Evolutionary conservation across 2,329 filamentous ascomycete genomes (phyloP).

Genomic region (Orbilia brochopaga): DNA sequence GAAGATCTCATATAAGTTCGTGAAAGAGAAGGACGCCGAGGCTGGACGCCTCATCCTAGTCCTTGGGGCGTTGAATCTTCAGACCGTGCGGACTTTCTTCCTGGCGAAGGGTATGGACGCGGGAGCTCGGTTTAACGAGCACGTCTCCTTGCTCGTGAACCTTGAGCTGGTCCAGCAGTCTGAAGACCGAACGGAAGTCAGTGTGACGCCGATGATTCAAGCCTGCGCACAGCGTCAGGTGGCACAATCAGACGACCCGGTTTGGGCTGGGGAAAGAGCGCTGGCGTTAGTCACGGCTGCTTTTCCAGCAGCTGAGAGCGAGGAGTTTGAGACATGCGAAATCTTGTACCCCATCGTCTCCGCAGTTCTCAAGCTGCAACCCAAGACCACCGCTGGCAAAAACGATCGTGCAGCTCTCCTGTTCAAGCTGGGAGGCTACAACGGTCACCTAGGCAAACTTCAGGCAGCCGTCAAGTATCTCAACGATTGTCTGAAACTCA

Average conservation of each 20-base stretch:
- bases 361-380: slow-evolving; percentile 3
- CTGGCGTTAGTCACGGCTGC: slow-evolving; percentile 6
- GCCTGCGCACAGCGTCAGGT: slow-evolving; percentile 10
- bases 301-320: slow-evolving; percentile 11
- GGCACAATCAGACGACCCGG: slow-evolving; percentile 8
- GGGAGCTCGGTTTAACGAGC: slow-evolving; percentile 5
- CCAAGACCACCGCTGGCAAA: slow-evolving; percentile 8
- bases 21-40: slow-evolving; percentile 11
- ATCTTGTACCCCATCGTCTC: slow-evolving; percentile 5
- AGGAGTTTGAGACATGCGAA: slow-evolving; percentile 17
- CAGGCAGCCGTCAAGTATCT: slow-evolving; percentile 2
- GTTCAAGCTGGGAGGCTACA: slow-evolving; percentile 11
- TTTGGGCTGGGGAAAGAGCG: slow-evolving; percentile 13
- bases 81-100: slow-evolving; percentile 7
- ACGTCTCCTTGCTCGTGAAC: slow-evolving; percentile 6
- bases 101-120: slow-evolving; percentile 11
- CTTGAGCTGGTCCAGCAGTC: slow-evolving; percentile 6
- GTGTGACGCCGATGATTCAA: slow-evolving; percentile 2
- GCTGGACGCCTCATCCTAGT: slow-evolving; percentile 10
- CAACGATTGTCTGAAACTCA: slow-evolving; percentile 13
- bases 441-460: slow-evolving; percentile 2
- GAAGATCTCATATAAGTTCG: slow-evolving; percentile 6
- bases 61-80: slow-evolving; percentile 5
- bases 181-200: slow-evolving; percentile 13
- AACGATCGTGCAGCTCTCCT: slow-evolving; percentile 8